Base-by-base conservation (phyloP, 2,329 filamentous ascomycete species). In the Colletotrichum neosansevieriae region DNA sequence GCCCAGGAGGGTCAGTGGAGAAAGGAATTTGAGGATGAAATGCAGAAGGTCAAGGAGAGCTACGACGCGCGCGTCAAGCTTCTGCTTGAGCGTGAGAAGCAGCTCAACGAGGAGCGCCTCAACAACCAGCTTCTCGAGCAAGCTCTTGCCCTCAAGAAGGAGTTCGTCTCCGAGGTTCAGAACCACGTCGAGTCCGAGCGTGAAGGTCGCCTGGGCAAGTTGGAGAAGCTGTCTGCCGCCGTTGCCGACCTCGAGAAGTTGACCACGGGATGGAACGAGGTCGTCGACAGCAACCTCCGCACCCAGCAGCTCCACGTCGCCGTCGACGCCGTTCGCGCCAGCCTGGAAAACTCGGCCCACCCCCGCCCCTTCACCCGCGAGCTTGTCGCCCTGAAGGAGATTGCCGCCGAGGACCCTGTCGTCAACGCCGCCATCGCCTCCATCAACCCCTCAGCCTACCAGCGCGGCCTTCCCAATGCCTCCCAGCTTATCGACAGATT, bases 221-320 rank as follows among this genome's bases (percentile, higher is more conserved):
- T 99, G 34, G 88, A 89, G 64, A 91, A 95, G 77, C 88, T 99
- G 34, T 92, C 91, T 17, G 83, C 88, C 38, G 91, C 91, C 12
- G 93, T 99, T 17, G 85, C 86, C 44, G 93, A 97, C 74, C 89
- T 99, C 12, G 94, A 98, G 82, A 90, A 91, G 79, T 88, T 99
- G 62, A 97, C 94, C 1, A 88, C 89, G 1, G 91, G 94, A 72
- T 98, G 94, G 94, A 97, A 95, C 80, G 89, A 90, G 45, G 93
- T 98, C 42, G 89, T 99, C 21, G 94, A 98, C 77, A 86, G 88
- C 69, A 98, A 96, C 81, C 88, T 98, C 71, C 92, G 93, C 80
- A 98, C 96, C 0, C 96, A 99, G 81, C 94, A 98, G 82, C 90
- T 99, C 32, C 94, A 98, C 77, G 94, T 99, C 40, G 96, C 96